Evolutionary conservation across 23 red algal species (phyloP), one percentile per base, ranked within the genome.

Genomic region (Cyanidium caldarium): DNA sequence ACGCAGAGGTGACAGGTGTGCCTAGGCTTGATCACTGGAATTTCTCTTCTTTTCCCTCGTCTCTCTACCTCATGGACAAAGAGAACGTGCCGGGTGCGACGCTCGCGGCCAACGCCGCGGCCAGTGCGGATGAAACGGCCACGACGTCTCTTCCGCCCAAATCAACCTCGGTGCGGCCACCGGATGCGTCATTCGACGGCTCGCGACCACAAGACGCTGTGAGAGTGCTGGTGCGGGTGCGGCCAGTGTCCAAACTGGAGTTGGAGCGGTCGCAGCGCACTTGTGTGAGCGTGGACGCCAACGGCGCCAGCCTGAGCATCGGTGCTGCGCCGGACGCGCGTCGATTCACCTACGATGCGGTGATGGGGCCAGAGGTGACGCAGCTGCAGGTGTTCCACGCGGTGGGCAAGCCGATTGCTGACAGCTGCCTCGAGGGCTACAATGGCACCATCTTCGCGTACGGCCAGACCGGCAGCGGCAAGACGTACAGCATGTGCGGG

Each of bases 401-500:
- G 7, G 70, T 75, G 2, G 70, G 45, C 36, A 42, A 46, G 36
- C 70, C 70, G 2, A 75, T 75, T 14, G 58, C 58, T 28, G 70
- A 75, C 10, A 61, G 45, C 58, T 44, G 39, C 23, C 58, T 75
- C 36, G 40, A 42, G 10, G 70, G 70, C 3, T 75, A 75, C n/a
- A 75, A 75, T 46, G 70, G 70, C n/a, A 75, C 70, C 7, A 46
- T 98, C 51, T 98, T 98, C 67, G 92, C 92, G 15, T 98, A 98
- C 39, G 92, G 92, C 0, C 92, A 98, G 56, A 98, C 92, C 13
- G 73, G 77, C 0, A 77, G 77, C 1, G 92, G 92, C 31, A 98
- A 98, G 66, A 88, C 92, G 34, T 78, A 98, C 46, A 88, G 84
- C 36, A 98, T 98, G 92, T 35, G 85, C 31, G 84, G 84, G 3